phyloP scores from a whole-genome alignment of 805 yeast species.

The Wickerhamiella parazyma region DNA sequence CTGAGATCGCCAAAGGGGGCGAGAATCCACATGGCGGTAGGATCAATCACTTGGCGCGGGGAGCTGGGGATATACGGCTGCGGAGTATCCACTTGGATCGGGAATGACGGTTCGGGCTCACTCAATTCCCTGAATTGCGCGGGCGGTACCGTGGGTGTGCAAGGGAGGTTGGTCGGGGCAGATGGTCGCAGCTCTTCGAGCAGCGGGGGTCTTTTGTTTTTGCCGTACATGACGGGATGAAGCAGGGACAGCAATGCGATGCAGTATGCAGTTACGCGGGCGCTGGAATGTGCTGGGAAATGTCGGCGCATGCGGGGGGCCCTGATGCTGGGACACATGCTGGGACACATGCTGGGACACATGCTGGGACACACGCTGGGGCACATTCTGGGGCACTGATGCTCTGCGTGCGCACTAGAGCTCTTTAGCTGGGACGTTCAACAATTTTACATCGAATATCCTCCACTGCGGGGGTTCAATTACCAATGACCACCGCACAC shows the following conservation, averaged over 20 bases:
- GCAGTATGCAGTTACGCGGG: too few species aligned
- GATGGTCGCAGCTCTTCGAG: background rate
- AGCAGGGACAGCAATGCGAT: too few species aligned
- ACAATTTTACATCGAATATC: too few species aligned
- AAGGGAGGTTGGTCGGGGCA: too few species aligned
- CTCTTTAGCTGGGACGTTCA: too few species aligned
- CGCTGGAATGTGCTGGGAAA: too few species aligned
- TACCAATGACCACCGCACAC: background rate
- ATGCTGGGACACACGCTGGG: background rate
- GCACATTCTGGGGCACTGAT: too few species aligned
- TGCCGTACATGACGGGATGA: background rate
- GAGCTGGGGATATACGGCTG: background rate
- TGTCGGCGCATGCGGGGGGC: too few species aligned
- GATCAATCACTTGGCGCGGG: conserved; percentile 1
- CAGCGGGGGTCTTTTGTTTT: background rate
- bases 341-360: background rate
- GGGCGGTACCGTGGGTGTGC: too few species aligned
- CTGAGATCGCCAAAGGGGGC: too few species aligned
- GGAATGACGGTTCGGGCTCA: background rate
- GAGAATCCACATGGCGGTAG: background rate
- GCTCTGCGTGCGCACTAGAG: background rate
- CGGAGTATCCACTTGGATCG: conserved; percentile 1
- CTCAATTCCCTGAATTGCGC: background rate
- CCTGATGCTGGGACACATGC: background rate
- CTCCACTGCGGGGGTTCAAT: too few species aligned